phyloP scores from a whole-genome alignment of 23 red algal genomes.

The Gracilariopsis chorda region DNA sequence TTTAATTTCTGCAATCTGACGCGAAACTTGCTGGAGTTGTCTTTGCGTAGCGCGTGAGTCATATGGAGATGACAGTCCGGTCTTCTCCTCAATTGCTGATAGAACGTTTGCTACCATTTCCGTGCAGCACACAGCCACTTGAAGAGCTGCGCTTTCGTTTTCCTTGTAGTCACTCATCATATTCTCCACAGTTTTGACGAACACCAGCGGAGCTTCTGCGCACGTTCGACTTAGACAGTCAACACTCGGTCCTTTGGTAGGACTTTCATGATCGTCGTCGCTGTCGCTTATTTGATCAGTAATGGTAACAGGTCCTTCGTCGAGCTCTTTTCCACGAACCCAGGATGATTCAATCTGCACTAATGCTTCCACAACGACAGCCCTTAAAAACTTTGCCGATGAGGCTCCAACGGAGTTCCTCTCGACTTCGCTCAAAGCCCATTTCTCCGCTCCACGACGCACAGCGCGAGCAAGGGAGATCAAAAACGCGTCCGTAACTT shows the following conservation, averaged over 20 bases:
- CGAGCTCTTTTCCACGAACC: background rate
- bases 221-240: constrained; percentile 6
- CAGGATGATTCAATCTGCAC: constrained; percentile 8
- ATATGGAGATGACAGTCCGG: background rate
- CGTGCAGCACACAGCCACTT: constrained; percentile 4
- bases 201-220: background rate
- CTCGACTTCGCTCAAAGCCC: background rate
- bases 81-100: background rate
- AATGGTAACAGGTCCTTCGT: background rate
- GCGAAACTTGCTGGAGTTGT: background rate
- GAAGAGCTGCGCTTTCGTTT: background rate
- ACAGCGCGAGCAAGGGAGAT: constrained; percentile 11
- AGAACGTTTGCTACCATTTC: constrained; percentile 27
- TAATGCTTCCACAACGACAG: constrained; percentile 34
- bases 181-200: constrained; percentile 3
- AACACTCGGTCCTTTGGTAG: background rate
- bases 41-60: background rate
- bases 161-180: background rate
- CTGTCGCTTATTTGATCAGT: background rate
- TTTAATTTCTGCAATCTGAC: background rate
- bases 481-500: constrained; percentile 4
- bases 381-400: background rate
- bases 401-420: background rate
- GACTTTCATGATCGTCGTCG: background rate
- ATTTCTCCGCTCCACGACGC: background rate